Percentiles rank a stretch among this genome's conserved stretches.
phyloP scores from a whole-genome alignment of 768 basidiomycete species.

The Phaeolepiota aurea region DNA sequence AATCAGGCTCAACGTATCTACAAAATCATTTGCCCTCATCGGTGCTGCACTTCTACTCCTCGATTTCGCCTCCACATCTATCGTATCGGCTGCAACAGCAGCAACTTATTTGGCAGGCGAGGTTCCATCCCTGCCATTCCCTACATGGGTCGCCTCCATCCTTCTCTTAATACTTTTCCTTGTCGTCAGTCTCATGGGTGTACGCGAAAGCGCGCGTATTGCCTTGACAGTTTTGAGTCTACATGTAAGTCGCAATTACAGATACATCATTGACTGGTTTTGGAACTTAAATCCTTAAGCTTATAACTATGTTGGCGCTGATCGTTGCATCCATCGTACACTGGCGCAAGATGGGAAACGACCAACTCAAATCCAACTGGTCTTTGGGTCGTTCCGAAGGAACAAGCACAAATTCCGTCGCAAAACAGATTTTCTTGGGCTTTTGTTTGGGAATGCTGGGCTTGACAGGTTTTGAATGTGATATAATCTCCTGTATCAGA shows the following conservation, averaged over 20 bases:
- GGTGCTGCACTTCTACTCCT: conserved; percentile 62
- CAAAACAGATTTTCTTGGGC: conserved; percentile 51
- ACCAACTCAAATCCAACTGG: conserved; percentile 51
- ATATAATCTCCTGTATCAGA: too few relatives aligned
- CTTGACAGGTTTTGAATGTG: conserved; percentile 66
- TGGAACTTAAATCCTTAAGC: conserved; percentile 20
- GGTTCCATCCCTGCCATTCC: conserved; percentile 43
- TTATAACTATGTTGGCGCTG: conserved; percentile 47
- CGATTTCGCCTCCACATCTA: conserved; percentile 61
- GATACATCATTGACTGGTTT: not conserved
- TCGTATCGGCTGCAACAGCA: conserved; percentile 70
- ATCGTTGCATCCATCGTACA: conserved; percentile 39
- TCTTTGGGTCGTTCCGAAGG: conserved; percentile 19
- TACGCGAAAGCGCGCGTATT: conserved; percentile 55
- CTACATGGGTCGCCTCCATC: conserved; percentile 39
- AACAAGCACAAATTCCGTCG: conserved; percentile 20
- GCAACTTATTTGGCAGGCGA: conserved; percentile 61
- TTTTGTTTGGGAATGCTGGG: conserved; percentile 67
- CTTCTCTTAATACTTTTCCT: conserved; percentile 50
- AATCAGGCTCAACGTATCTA: conserved; percentile 52
- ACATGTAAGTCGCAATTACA: conserved; percentile 54
- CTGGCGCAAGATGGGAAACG: conserved; percentile 43
- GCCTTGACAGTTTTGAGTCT: conserved; percentile 48
- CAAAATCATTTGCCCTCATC: conserved; percentile 54
- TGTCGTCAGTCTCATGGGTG: conserved; percentile 43